These are phyloP conservation scores for Oryza brachyantha DNA, from an alignment of 176 grass and related monocot genomes.

Conservation along the genomic window DNA sequence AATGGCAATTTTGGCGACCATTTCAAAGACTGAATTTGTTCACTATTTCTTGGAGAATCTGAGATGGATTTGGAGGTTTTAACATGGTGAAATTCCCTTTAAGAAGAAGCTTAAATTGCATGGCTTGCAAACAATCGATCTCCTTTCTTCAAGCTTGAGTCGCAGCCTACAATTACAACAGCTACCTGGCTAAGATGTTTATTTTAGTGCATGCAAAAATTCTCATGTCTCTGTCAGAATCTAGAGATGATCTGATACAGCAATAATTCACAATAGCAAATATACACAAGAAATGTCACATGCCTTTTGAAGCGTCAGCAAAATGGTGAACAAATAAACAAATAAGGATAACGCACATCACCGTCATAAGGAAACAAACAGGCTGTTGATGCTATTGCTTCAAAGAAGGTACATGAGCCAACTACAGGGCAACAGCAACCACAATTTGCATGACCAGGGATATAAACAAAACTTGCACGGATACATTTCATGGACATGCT, in stretches of 20 bases:
- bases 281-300: neutral
- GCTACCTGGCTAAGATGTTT: constrained; percentile 5
- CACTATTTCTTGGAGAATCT: constrained; percentile 6
- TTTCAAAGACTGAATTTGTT: neutral
- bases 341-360: neutral
- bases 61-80: constrained; percentile 16
- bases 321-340: neutral
- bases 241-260: constrained; percentile 18
- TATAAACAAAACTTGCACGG: constrained; percentile 38
- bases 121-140: constrained; percentile 75
- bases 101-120: constrained; percentile 53
- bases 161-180: constrained; percentile 32
- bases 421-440: constrained; percentile 14
- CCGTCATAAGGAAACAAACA: constrained; percentile 35
- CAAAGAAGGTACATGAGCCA: constrained; percentile 17
- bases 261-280: constrained; percentile 10
- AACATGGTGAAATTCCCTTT: constrained; percentile 39
- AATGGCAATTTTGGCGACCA: constrained; percentile 23
- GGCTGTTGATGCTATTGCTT: constrained; percentile 26
- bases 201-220: constrained; percentile 12
- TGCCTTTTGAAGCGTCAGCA: neutral
- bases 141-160: constrained; percentile 66
- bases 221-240: constrained; percentile 34
- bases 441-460: constrained; percentile 8
- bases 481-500: constrained; percentile 10